These are phyloP conservation scores for Exophiala sideris DNA, from an alignment of 2,329 filamentous ascomycete genomes.

Conservation along the genomic window DNA sequence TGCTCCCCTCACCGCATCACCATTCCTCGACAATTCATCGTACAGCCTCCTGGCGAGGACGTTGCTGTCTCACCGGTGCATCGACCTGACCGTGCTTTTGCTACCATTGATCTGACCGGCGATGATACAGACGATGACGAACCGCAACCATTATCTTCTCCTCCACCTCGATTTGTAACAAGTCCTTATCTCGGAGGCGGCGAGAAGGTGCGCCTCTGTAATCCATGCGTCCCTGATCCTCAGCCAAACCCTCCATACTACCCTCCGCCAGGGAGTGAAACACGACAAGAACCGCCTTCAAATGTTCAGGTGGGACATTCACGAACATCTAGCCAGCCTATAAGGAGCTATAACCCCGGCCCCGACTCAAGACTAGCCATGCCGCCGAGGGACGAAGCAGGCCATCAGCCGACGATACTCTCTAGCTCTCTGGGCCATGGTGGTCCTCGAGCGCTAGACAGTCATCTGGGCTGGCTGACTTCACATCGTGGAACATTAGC, in stretches of 20 bases:
- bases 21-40: conserved; percentile 89
- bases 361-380: not conserved
- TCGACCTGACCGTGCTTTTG: conserved; percentile 40
- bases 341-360: not conserved
- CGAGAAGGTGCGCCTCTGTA: conserved; percentile 67
- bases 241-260: conserved; percentile 50
- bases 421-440: not conserved
- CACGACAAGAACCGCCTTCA: conserved; percentile 4
- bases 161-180: not conserved
- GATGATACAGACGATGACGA: conserved; percentile 33
- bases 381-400: not conserved
- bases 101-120: conserved; percentile 47
- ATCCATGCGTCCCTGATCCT: conserved; percentile 69
- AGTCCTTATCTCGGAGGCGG: conserved; percentile 53
- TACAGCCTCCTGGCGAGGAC: conserved; percentile 63
- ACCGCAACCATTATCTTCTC: conserved; percentile 7
- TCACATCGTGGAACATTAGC: conserved; percentile 1
- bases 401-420: no score
- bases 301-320: not conserved
- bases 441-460: conserved; percentile 1
- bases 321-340: not conserved
- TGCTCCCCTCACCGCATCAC: conserved; percentile 95
- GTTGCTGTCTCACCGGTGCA: conserved; percentile 33
- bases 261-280: not conserved
- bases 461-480: conserved; percentile 3